Evolutionary conservation across 140 eudicot species (phyloP).

Genomic region (Cichorium intybus): DNA sequence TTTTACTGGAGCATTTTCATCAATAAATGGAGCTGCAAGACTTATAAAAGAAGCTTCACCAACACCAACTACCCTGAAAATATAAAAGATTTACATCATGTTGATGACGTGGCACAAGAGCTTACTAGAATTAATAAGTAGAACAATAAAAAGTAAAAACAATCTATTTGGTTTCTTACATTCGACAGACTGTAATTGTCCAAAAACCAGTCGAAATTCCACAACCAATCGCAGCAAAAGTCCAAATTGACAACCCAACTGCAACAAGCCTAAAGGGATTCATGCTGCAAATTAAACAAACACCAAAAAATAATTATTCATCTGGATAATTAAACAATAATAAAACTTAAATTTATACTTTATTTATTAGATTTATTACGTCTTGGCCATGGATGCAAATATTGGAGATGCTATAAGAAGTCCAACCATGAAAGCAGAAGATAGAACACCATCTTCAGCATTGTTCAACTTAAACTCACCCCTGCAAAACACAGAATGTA

Average conservation of each 20-base stretch:
- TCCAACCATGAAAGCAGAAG: slow-evolving; percentile 99
- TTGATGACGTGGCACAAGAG: background rate
- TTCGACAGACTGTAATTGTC: slow-evolving; percentile 74
- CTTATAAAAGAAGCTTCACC: slow-evolving; percentile 99
- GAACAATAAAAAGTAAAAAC: background rate
- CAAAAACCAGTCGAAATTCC: slow-evolving; percentile 79
- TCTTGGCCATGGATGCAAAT: slow-evolving; percentile 87
- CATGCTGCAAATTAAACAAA: slow-evolving; percentile 48
- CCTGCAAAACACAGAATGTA: slow-evolving; percentile 39
- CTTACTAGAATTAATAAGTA: background rate
- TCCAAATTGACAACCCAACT: slow-evolving; percentile 91
- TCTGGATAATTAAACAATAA: background rate
- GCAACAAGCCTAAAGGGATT: slow-evolving; percentile 97
- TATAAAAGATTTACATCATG: slow-evolving; percentile 15
- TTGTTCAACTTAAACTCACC: slow-evolving; percentile 71
- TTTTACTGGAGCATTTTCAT: slow-evolving; percentile 81
- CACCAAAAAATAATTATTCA: slow-evolving; percentile 6
- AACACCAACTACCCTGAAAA: slow-evolving; percentile 89
- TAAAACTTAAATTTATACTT: background rate
- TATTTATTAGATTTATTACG: slow-evolving; percentile 32
- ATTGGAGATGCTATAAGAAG: slow-evolving; percentile 93
- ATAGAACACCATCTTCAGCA: slow-evolving; percentile 79
- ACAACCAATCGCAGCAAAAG: slow-evolving; percentile 74
- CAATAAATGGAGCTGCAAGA: slow-evolving; percentile 99
- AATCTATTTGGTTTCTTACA: slow-evolving; percentile 45